Evolutionary conservation across 2,329 filamentous ascomycete genomes (phyloP), one percentile per base, ranked within the genome.

Genomic region (Fusarium liriodendri): DNA sequence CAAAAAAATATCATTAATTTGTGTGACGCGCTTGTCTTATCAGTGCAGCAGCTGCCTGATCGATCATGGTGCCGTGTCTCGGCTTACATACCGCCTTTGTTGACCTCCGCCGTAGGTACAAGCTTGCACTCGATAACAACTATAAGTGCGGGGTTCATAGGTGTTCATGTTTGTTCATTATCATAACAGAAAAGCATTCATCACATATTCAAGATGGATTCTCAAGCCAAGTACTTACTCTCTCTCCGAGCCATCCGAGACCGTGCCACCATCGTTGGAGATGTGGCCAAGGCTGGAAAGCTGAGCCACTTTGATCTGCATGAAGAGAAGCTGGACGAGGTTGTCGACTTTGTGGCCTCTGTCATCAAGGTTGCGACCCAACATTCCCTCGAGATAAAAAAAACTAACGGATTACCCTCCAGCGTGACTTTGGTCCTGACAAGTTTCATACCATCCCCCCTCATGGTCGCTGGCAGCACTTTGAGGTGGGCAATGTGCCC

Each of bases 401-500:
- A 18, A 42, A 20, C 45, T 76, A 35, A 71, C 64, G 14, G 16
- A 45, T 38, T 27, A 27, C 0, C 10, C 16, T 33, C 37, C 37
- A 88, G 87, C 84, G 87, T 20, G 87, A 88, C 71, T 88, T 86
- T 69, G 87, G 87, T 0, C 87, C 87, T 1, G 82, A 87, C 68
- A 82, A 79, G 20, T 87, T 80, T 71, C 67, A 84, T 58, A 77
- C 81, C 0, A 90, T 90, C 60, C 88, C 88, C 0, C 86, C 87
- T 11, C 88, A 90, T 70, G 89, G 86, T 10, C 85, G 90, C 50
- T 91, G 90, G 87, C 90, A 91, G 77, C 90, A 92, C 80, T 91
- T 91, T 72, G 87, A 90, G 16, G 86, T 90, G 42, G 89, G 89
- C 11, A 84, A 84, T 16, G 81, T 88, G 32, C 82, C 85, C 42